Percentiles rank a stretch among this genome's conserved stretches.
Evolutionary conservation across 768 basidiomycete genomes (phyloP).

Genomic region (Hydnum rufescens): DNA sequence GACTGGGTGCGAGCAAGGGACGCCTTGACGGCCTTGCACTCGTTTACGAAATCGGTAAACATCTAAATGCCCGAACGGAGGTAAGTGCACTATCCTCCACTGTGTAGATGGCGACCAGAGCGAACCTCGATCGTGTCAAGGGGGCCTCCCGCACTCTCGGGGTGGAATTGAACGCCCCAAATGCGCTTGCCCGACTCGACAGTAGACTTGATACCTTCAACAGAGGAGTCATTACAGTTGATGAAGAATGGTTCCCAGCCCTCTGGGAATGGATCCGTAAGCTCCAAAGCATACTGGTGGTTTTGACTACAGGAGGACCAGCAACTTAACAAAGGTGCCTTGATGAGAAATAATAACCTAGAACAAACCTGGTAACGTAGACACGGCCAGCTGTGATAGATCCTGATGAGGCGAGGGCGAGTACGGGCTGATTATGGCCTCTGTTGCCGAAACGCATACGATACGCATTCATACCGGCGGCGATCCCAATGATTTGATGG

Average conservation of each 20-base stretch:
- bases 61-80: conserved; percentile 29
- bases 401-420: conserved; percentile 82
- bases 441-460: conserved; percentile 99
- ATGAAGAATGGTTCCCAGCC: conserved; percentile 99
- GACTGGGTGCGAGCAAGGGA: neutral
- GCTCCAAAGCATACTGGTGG: conserved; percentile 90
- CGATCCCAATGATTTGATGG: conserved; percentile 94
- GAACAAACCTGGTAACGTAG: conserved; percentile 75
- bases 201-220: conserved; percentile 96
- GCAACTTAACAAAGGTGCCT: neutral
- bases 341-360: neutral
- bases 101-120: conserved; percentile 10
- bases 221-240: conserved; percentile 97
- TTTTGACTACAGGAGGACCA: conserved; percentile 44
- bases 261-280: conserved; percentile 85
- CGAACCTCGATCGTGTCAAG: conserved; percentile 88
- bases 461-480: conserved; percentile 89
- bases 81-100: neutral
- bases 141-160: conserved; percentile 95
- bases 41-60: conserved; percentile 80
- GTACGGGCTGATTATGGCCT: conserved; percentile 96
- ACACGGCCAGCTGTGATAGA: conserved; percentile 91
- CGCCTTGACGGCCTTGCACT: conserved; percentile 37
- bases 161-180: conserved; percentile 99
- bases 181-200: conserved; percentile 70